These are phyloP conservation scores for Talaromyces nanjingensis DNA, from an alignment of 495 filamentous ascomycete species.

Conservation along the genomic window DNA sequence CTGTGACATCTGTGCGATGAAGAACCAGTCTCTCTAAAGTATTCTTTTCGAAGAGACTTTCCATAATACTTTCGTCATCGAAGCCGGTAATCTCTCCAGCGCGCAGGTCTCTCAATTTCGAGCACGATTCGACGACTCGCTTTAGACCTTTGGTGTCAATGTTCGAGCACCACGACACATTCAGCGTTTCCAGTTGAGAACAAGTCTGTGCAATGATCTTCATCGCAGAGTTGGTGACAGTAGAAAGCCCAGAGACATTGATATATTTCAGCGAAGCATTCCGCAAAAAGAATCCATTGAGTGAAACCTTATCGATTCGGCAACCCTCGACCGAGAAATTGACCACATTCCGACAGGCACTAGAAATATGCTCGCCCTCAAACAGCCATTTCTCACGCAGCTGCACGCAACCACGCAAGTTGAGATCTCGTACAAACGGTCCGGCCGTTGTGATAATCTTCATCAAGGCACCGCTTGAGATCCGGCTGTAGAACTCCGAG, in stretches of 20 bases:
- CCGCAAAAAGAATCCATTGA: slow-evolving; percentile 72
- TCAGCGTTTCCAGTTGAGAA: slow-evolving; percentile 70
- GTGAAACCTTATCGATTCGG: slow-evolving; percentile 67
- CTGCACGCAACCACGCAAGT: slow-evolving; percentile 69
- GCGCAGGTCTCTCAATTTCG: slow-evolving; percentile 67
- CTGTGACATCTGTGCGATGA: slow-evolving; percentile 68
- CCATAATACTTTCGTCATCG: slow-evolving; percentile 58
- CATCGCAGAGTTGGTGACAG: slow-evolving; percentile 78
- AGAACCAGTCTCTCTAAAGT: slow-evolving; percentile 73
- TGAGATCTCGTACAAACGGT: slow-evolving; percentile 85
- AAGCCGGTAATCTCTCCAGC: slow-evolving; percentile 80
- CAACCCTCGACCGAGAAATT: slow-evolving; percentile 86
- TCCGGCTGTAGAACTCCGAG: slow-evolving; percentile 77
- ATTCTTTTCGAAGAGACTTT: slow-evolving; percentile 71
- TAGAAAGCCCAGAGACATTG: slow-evolving; percentile 74
- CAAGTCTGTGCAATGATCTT: slow-evolving; percentile 82
- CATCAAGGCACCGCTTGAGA: slow-evolving; percentile 73
- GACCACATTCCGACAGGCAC: slow-evolving; percentile 77
- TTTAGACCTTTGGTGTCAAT: slow-evolving; percentile 78
- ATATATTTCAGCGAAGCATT: slow-evolving; percentile 74
- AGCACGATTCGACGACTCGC: slow-evolving; percentile 64
- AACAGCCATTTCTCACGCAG: slow-evolving; percentile 72
- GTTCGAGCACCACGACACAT: slow-evolving; percentile 86
- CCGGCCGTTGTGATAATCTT: slow-evolving; percentile 81
- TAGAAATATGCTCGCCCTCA: slow-evolving; percentile 60